These are phyloP conservation scores for Colletotrichum plurivorum DNA, from an alignment of 2,329 filamentous ascomycete species.

Conservation along the genomic window DNA sequence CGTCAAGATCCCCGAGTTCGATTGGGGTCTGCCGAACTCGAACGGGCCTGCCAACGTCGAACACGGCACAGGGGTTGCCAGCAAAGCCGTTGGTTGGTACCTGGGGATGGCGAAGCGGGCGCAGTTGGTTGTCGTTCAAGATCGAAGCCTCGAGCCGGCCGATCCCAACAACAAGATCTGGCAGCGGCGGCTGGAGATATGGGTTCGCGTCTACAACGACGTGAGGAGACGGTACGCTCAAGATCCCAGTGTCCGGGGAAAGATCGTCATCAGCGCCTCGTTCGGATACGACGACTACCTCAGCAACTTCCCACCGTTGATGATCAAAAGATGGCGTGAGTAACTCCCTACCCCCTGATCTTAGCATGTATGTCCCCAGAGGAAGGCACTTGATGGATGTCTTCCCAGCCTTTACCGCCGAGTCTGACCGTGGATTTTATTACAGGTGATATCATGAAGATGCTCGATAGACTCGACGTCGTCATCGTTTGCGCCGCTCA, in stretches of 20 bases:
- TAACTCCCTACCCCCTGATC: too few relatives aligned
- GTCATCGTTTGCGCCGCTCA: constrained; percentile 3
- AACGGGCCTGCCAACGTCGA: neutral
- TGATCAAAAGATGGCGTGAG: too few relatives aligned
- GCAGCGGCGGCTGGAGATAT: neutral
- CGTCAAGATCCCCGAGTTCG: neutral
- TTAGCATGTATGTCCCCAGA: too few relatives aligned
- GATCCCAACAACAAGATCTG: neutral
- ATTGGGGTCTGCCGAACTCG: neutral
- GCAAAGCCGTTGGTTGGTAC: neutral
- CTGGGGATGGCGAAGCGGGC: constrained; percentile 5
- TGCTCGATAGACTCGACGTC: neutral
- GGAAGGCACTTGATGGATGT: too few relatives aligned
- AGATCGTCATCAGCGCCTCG: constrained; percentile 1
- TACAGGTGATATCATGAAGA: neutral
- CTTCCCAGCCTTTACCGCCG: neutral
- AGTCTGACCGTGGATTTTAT: neutral
- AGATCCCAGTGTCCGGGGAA: neutral
- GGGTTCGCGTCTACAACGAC: constrained; percentile 11
- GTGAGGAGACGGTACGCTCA: neutral
- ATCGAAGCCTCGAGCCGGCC: neutral
- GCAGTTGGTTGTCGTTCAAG: neutral
- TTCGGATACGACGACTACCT: neutral
- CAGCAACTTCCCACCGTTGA: too few relatives aligned
- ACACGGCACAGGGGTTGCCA: neutral